Percentiles rank a stretch among this genome's conserved stretches.
phyloP scores from a whole-genome alignment of 345 rosid genomes.

The Eucalyptus sp. region DNA sequence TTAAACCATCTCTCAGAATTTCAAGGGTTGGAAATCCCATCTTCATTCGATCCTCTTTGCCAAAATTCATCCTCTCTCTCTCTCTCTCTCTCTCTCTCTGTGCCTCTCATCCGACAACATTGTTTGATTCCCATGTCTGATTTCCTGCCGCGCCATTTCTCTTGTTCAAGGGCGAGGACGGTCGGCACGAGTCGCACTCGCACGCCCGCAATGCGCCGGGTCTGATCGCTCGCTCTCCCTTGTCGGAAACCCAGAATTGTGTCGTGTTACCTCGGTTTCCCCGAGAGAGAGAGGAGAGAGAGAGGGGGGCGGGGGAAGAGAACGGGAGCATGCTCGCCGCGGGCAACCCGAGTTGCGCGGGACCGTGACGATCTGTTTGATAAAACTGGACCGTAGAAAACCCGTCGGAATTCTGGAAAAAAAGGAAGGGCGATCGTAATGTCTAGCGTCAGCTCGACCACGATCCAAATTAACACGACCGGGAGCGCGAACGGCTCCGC shows the following conservation, averaged over 20 bases:
- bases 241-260: neutral
- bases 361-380: neutral
- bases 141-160: neutral
- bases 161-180: neutral
- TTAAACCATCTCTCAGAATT: neutral
- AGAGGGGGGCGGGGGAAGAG: neutral
- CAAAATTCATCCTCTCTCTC: neutral
- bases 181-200: neutral
- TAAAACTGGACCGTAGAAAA: neutral
- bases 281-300: neutral
- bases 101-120: neutral
- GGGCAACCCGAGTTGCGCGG: neutral
- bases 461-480: neutral
- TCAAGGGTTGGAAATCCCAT: neutral
- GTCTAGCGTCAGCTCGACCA: conserved; percentile 18
- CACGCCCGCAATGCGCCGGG: neutral
- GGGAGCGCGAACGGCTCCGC: neutral
- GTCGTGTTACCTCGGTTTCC: neutral
- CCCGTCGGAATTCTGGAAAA: neutral
- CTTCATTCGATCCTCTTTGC: neutral
- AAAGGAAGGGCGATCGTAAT: neutral
- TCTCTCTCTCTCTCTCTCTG: neutral
- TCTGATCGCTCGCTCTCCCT: neutral
- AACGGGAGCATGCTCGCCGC: neutral
- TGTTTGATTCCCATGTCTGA: neutral